Conservation (phyloP, 2,329 filamentous ascomycete genomes). For the Pyricularia sp. region DNA sequence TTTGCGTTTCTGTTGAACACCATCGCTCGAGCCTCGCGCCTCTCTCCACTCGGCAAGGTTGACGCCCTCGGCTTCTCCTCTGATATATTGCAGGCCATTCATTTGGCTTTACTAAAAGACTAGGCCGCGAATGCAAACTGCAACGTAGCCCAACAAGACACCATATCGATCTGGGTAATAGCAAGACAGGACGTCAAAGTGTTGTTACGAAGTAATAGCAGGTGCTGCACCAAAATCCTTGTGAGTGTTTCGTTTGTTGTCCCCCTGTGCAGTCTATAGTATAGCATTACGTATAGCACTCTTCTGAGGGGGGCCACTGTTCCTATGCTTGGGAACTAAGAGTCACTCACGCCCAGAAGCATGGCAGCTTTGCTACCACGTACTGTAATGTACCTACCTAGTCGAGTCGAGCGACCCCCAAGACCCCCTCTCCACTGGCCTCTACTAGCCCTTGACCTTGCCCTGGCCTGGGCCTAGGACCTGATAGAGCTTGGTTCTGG, state of each 20-base stretch:
- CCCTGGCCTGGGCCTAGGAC: background rate
- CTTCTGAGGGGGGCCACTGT: background rate
- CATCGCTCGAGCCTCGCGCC: background rate
- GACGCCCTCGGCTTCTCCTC: background rate
- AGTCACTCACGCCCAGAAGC: slow-evolving; percentile 7
- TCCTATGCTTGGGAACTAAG: slow-evolving; percentile 15
- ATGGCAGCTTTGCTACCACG: background rate
- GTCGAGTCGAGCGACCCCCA: background rate
- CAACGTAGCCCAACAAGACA: background rate
- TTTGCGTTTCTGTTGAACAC: background rate
- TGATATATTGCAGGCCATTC: background rate
- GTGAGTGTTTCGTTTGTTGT: background rate
- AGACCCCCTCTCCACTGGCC: background rate
- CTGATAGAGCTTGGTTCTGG: slow-evolving; percentile 5
- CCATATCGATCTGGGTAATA: background rate
- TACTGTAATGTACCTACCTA: background rate
- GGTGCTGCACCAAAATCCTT: background rate
- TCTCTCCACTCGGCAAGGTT: background rate
- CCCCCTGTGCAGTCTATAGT: background rate
- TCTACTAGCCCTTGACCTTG: background rate
- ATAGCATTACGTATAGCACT: background rate
- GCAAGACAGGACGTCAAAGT: background rate
- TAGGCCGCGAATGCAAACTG: background rate
- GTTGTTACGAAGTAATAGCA: background rate
- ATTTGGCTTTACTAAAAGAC: background rate